phyloP scores from a whole-genome alignment of 1,139 yeast species.

The Magnusiomyces fungicola region DNA sequence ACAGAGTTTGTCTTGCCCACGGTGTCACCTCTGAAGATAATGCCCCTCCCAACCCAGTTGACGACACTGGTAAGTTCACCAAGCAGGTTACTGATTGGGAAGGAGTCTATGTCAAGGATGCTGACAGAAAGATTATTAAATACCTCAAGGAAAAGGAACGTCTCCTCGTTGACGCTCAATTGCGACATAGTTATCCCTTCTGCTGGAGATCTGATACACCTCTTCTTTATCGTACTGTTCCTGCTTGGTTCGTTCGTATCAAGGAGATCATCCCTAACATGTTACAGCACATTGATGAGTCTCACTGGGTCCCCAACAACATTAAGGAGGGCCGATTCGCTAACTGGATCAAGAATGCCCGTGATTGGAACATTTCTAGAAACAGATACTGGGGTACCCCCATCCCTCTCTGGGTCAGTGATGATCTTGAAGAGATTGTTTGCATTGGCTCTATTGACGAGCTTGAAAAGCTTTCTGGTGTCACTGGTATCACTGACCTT shows the following conservation, averaged over 20 bases:
- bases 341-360: conserved; percentile 96
- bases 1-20: conserved; percentile 63
- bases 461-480: conserved; percentile 77
- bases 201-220: conserved; percentile 99
- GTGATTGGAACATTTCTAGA: conserved; percentile 98
- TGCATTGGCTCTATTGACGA: conserved; percentile 90
- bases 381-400: conserved; percentile 99
- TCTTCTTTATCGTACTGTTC: conserved; percentile 87
- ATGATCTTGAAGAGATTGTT: conserved; percentile 84
- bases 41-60: conserved; percentile 88
- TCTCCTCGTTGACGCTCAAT: conserved; percentile 67
- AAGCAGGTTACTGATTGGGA: conserved; percentile 62
- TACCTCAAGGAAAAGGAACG: conserved; percentile 70
- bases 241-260: conserved; percentile 97
- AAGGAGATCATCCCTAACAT: conserved; percentile 81
- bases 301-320: conserved; percentile 90
- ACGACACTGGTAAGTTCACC: conserved; percentile 83
- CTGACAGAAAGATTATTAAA: conserved; percentile 87
- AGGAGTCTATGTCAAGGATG: conserved; percentile 90
- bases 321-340: conserved; percentile 93
- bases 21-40: conserved; percentile 67
- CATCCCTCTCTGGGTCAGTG: conserved; percentile 94
- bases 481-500: conserved; percentile 69
- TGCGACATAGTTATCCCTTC: conserved; percentile 95
- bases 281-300: conserved; percentile 74